Evolutionary conservation across 768 basidiomycete species (phyloP), one percentile per base, ranked within the genome.

Genomic region (Hydnum rufescens): DNA sequence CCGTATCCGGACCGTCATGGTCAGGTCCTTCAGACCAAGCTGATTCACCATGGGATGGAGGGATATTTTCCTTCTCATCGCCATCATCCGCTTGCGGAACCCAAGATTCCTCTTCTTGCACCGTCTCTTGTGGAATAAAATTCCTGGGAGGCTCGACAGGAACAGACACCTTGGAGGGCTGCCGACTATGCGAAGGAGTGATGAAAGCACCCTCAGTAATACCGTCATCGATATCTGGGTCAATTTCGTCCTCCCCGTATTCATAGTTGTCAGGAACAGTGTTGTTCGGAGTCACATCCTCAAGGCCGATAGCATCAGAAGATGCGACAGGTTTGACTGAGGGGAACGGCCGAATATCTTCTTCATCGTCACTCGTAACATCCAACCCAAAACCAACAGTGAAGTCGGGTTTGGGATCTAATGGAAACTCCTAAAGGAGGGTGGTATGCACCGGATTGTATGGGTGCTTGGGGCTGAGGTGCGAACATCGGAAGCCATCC

Each of bases 331-430:
- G 13, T 13, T 13, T 13, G 36, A 22, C 1, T 13, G 36, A 13
- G 13, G 36, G 36, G 36, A 39, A 13, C 13, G 13, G 13, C n/a
- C n/a, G n/a, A n/a, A n/a, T n/a, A n/a, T n/a, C n/a, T n/a, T n/a
- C n/a, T 58, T 84, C 82, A 32, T 74, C 77, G 60, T 85, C 83
- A 54, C 82, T 77, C 2, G 82, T 78, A 53, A 77, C 75, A 55
- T 88, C 83, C 53, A 89, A 61, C 6, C 85, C 83, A 64, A 88
- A 89, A 3, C 85, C 85, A 55, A 79, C 73, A 48, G 67, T 65
- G 60, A 87, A 89, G 63, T 89, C 84, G 3, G 80, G 75, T 49
- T 29, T 55, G 42, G 8, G 26, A 54, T 19, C 55, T 18, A 54
- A 42, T 3, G 13, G 44, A 25, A 19, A 8, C 34, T 39, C 34